phyloP scores from a whole-genome alignment of 352 stramenopile genomes.

The Phytophthora meadii region DNA sequence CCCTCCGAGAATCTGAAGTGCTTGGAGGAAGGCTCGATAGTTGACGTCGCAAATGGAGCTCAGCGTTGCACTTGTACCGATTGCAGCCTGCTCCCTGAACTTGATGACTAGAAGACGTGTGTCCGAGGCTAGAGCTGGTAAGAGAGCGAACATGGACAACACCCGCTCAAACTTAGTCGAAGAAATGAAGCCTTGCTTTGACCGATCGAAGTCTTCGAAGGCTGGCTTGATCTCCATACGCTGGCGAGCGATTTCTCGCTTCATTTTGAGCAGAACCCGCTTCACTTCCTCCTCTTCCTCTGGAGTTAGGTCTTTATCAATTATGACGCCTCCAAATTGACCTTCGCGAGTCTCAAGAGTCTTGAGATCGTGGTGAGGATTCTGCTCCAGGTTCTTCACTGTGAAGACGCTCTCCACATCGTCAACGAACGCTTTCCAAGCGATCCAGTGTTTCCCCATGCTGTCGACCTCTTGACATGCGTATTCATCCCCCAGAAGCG shows the following conservation, averaged over 20 bases:
- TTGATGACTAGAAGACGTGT: slow-evolving; percentile 73
- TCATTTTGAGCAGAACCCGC: slow-evolving; percentile 53
- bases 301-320: slow-evolving; percentile 56
- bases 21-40: slow-evolving; percentile 81
- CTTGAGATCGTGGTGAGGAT: slow-evolving; percentile 61
- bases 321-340: slow-evolving; percentile 63
- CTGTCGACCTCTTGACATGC: slow-evolving; percentile 67
- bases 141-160: slow-evolving; percentile 74
- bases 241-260: slow-evolving; percentile 66
- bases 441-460: slow-evolving; percentile 60
- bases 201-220: slow-evolving; percentile 85
- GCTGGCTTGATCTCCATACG: slow-evolving; percentile 81
- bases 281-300: slow-evolving; percentile 65
- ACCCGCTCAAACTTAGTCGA: slow-evolving; percentile 84
- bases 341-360: slow-evolving; percentile 54
- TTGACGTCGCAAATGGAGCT: slow-evolving; percentile 86
- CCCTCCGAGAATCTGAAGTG: slow-evolving; percentile 56
- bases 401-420: slow-evolving; percentile 87
- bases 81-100: slow-evolving; percentile 70
- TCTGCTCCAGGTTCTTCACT: slow-evolving; percentile 72
- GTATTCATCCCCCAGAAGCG: slow-evolving; percentile 64
- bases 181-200: slow-evolving; percentile 83
- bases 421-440: slow-evolving; percentile 83
- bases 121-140: slow-evolving; percentile 56
- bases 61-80: slow-evolving; percentile 49